Base-by-base conservation (phyloP, 306 rosid genomes). In the Cucurbita argyrosperma region DNA sequence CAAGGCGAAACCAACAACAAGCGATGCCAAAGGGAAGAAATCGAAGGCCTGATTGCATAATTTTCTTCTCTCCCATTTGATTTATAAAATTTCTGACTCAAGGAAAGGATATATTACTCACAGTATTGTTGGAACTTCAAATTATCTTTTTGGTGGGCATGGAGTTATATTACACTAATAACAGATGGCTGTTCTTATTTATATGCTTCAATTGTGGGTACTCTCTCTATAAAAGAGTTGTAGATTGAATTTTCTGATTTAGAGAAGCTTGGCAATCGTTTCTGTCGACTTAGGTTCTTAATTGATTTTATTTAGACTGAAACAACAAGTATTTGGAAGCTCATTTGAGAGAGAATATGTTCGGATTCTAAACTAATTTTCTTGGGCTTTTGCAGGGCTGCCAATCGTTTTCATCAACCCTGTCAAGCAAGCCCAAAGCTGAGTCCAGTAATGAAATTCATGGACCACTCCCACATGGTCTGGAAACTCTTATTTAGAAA, bases 21-120 rank as follows among this genome's bases (percentile, higher is more conserved):
- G 62, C 50, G 96, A 90, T 77, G 89, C 84, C 91, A 88, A 89
- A 91, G 98, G 97, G 96, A 94, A 90, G 92, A 90, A 90, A 94
- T 88, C 92, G 19, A 94, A 87, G 95, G 96, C 96, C 79, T 90
- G 83, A 85, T 76, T 89, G 79, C 80, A 78, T 60, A 37, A 80
- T 76, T 79, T 72, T 66, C 81, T 79, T 43, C 51, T 78, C 72
- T 61, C 39, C 58, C 38, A 16, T 21, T 49, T 69, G 57, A 69
- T 23, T 69, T 69, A 49, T 69, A 13, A 47, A 68, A 8, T 49
- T 23, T 66, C 56, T 46, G 58, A 19, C 50, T 18, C 43, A 1
- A 7, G 78, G 72, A 10, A 75, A 59, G 10, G 42, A 15, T 5
- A 62, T 30, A 58, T 60, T 49, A 72, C 51, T 35, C 59, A 50